Evolutionary conservation across 1,284 basidiomycete species (phyloP).

Genomic region (Hemileia vastatrix): DNA sequence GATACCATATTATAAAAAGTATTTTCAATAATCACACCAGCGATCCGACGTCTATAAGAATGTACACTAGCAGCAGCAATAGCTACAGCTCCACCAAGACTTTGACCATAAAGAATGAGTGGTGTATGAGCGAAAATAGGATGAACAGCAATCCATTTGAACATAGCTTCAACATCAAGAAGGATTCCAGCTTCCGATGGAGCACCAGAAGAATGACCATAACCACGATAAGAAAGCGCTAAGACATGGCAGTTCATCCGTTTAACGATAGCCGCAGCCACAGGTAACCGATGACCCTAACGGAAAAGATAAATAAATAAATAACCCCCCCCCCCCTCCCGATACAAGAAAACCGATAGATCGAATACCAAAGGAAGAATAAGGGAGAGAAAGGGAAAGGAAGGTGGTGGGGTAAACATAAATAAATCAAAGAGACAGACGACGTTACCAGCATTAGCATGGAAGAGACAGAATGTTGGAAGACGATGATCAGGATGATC

Average conservation of each 20-base stretch:
- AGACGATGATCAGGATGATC: background rate
- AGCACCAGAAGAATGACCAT: slow-evolving; percentile 13
- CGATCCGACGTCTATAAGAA: slow-evolving; percentile 1
- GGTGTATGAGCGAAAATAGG: background rate
- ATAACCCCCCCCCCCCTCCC: too few species aligned
- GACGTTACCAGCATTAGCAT: slow-evolving; percentile 21
- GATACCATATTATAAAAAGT: slow-evolving; percentile 19
- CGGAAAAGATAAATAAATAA: background rate
- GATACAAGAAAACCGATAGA: background rate
- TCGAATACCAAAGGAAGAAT: background rate
- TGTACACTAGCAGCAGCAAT: background rate
- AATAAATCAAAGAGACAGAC: too few species aligned
- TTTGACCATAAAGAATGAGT: slow-evolving; percentile 18
- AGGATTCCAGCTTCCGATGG: slow-evolving; percentile 17
- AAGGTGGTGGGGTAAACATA: too few species aligned
- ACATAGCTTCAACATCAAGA: slow-evolving; percentile 3
- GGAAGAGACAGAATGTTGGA: slow-evolving; percentile 12
- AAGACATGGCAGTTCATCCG: slow-evolving; percentile 4
- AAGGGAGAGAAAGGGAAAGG: background rate
- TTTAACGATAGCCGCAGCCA: slow-evolving; percentile 8
- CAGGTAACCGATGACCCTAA: slow-evolving; percentile 17
- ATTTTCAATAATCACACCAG: slow-evolving; percentile 19
- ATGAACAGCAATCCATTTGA: slow-evolving; percentile 6
- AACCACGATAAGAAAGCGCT: slow-evolving; percentile 20
- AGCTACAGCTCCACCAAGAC: slow-evolving; percentile 19